Conservation (phyloP, 2,329 filamentous ascomycete genomes). For the Orbilia oligospora region DNA sequence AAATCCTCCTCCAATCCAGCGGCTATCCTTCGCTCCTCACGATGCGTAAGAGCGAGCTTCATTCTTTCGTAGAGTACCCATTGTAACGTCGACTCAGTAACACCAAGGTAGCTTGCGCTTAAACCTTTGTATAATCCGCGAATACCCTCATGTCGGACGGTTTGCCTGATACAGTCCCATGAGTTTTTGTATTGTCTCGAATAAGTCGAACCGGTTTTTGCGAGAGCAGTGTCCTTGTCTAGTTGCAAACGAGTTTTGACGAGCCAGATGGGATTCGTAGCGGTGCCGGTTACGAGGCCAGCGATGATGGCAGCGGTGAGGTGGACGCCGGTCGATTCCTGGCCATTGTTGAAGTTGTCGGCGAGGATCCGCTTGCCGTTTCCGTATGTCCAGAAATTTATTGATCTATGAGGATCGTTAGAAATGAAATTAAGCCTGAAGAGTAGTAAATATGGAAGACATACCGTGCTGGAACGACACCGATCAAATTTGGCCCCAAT, state of each 20-base stretch:
- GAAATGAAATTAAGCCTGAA: neutral
- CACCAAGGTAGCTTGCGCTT: conserved; percentile 90
- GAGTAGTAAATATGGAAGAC: neutral
- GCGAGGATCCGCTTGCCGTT: conserved; percentile 89
- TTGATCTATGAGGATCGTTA: conserved; percentile 70
- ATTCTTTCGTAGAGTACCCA: conserved; percentile 96
- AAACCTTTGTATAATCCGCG: conserved; percentile 89
- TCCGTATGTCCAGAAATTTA: conserved; percentile 94
- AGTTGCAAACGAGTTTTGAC: conserved; percentile 94
- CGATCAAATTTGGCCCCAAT: conserved; percentile 88
- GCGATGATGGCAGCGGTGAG: conserved; percentile 81
- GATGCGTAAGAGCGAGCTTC: conserved; percentile 79
- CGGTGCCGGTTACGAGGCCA: conserved; percentile 87
- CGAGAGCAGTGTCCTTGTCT: conserved; percentile 82
- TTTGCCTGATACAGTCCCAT: conserved; percentile 87
- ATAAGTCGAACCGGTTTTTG: conserved; percentile 71
- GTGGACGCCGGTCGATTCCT: conserved; percentile 82
- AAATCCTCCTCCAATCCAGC: conserved; percentile 76
- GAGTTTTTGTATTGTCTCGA: conserved; percentile 86
- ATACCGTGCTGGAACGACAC: conserved; percentile 84
- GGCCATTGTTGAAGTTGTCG: conserved; percentile 78
- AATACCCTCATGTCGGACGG: conserved; percentile 83
- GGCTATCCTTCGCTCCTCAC: conserved; percentile 74
- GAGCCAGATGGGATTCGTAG: conserved; percentile 96
- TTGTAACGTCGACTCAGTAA: conserved; percentile 89